Base-by-base conservation (phyloP, 2,329 filamentous ascomycete species). In the Colletotrichum cordylinicola region DNA sequence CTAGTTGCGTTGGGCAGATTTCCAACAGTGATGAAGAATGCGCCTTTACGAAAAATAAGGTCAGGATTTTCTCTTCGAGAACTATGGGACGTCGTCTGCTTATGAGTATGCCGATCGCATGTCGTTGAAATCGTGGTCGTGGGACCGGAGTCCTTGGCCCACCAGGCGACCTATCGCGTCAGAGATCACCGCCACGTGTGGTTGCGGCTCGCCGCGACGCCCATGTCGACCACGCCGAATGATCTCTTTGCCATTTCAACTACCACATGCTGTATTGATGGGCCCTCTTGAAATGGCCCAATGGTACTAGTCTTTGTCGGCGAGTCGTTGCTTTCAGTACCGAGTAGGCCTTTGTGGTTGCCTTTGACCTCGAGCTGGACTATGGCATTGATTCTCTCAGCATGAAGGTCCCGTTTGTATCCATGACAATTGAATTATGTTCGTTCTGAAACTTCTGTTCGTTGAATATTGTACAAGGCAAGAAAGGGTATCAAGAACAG, bases 391-490 rank as follows among this genome's bases (percentile, higher is more conserved):
- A 48, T 2, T 0, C n/a, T 52, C n/a, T 52, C 10, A 52, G 43
- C 43, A 52, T n/a, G 21, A 52, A 52, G 43, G n/a, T 0, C 10
- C 0, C 21, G 13, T 21, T 2, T 8, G 0, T 6, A 21, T 52
- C 10, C 43, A 52, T 1, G 13, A 52, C n/a, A 52, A 2, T 0
- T 21, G n/a, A 16, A 52, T 21, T 21, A n/a, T 52, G 6, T 8
- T 13, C 0, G 6, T 6, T 21, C 43, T 4, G 10, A 10, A 0
- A 21, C n/a, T 6, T 1, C 0, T 13, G 18, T 52, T 21, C 6
- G 12, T 13, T 52, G 43, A 52, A 0, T 21, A n/a, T 18, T 31
- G 0, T 58, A 8, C 15, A 12, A 58, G 0, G 55, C 10, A 27
- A 10, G 18, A 18, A 31, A 31, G 29, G 15, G 43, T 13, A 2